These are phyloP conservation scores for Cercophora scortea DNA, from an alignment of 495 filamentous ascomycete genomes.

Conservation along the genomic window DNA sequence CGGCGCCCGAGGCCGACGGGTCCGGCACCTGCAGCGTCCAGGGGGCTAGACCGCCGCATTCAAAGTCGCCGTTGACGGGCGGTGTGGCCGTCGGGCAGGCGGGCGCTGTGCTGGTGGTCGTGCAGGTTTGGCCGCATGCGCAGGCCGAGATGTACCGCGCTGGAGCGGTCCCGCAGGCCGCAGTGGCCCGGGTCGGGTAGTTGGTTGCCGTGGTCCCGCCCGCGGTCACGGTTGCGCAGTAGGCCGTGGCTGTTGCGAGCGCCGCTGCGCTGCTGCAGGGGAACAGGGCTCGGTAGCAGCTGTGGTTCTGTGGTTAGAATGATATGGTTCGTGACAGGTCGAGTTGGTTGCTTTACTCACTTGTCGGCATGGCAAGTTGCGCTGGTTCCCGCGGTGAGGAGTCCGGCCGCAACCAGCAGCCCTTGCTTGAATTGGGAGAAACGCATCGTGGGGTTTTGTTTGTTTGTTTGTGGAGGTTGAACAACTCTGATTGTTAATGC, in stretches of 20 bases:
- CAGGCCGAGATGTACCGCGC: conserved; percentile 15
- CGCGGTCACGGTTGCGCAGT: conserved; percentile 15
- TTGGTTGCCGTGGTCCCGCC: conserved; percentile 12
- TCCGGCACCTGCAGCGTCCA: conserved; percentile 15
- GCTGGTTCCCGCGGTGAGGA: neutral
- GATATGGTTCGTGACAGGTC: too few species aligned
- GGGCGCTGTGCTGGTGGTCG: neutral
- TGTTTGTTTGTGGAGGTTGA: too few species aligned
- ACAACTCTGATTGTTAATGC: too few species aligned
- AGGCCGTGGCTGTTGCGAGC: conserved; percentile 8
- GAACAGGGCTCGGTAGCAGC: conserved; percentile 17
- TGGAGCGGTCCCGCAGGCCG: conserved; percentile 10
- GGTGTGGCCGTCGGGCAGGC: conserved; percentile 4
- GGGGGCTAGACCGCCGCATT: conserved; percentile 7
- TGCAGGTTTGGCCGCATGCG: conserved; percentile 12
- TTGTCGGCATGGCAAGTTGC: neutral
- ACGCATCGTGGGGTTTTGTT: neutral
- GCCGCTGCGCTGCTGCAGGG: conserved; percentile 11
- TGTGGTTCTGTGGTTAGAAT: neutral
- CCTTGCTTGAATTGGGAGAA: neutral
- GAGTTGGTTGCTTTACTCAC: neutral
- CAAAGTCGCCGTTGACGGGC: conserved; percentile 14
- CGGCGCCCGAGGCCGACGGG: neutral
- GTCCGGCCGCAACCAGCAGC: neutral
- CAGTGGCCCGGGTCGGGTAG: conserved; percentile 13